Conservation (phyloP, 2,329 filamentous ascomycete species). For the Kalmusia sp. region DNA sequence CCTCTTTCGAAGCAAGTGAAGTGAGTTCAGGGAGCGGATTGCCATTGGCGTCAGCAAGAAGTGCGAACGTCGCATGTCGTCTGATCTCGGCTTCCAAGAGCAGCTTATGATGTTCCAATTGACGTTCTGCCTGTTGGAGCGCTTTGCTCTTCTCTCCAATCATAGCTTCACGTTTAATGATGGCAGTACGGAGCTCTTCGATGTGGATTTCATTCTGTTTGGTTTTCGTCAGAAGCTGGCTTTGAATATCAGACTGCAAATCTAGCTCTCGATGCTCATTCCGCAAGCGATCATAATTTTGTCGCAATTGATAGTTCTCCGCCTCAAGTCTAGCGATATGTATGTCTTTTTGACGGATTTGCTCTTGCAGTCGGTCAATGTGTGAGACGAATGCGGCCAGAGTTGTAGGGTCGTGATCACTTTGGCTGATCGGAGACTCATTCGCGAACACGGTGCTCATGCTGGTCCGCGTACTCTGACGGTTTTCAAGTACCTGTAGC, state of each 20-base stretch:
- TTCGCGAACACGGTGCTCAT: conserved; percentile 40
- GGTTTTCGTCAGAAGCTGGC: conserved; percentile 33
- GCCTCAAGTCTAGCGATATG: conserved; percentile 30
- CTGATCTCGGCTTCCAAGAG: conserved; percentile 51
- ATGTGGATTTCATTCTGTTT: conserved; percentile 36
- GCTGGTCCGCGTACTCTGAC: conserved; percentile 26
- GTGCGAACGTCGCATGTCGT: conserved; percentile 40
- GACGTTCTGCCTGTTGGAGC: conserved; percentile 35
- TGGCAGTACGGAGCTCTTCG: conserved; percentile 34
- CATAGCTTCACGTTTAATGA: conserved; percentile 39
- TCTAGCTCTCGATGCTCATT: conserved; percentile 30
- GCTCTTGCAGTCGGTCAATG: conserved; percentile 42
- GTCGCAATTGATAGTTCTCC: conserved; percentile 25
- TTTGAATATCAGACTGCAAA: conserved; percentile 37
- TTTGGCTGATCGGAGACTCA: conserved; percentile 22
- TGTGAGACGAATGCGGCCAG: conserved; percentile 32
- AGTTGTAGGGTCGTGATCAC: conserved; percentile 29
- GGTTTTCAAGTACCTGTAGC: conserved; percentile 13
- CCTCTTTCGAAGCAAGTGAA: conserved; percentile 36
- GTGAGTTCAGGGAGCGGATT: conserved; percentile 38
- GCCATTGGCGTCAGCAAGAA: conserved; percentile 26
- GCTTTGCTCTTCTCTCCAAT: conserved; percentile 42
- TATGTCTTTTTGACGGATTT: conserved; percentile 39
- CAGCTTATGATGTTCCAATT: conserved; percentile 49
- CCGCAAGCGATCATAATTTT: conserved; percentile 27